phyloP scores from a whole-genome alignment of 768 basidiomycete genomes.

The Lactarius pseudohatsudake region DNA sequence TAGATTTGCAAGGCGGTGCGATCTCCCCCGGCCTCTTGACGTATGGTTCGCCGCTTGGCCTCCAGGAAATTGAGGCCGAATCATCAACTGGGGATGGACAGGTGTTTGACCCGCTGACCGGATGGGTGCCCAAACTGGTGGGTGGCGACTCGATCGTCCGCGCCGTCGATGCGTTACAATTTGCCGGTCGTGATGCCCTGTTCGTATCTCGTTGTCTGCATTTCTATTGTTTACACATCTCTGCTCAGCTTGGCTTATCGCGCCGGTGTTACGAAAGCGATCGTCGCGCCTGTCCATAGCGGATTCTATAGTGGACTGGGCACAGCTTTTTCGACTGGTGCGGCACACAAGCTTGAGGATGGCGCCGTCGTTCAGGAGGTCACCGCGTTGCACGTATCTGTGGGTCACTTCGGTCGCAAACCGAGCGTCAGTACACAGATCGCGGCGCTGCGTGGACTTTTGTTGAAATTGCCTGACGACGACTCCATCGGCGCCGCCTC shows the following conservation, averaged over 20 bases:
- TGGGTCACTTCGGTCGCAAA: conserved; percentile 45
- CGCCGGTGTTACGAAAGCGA: conserved; percentile 67
- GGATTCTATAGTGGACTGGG: conserved; percentile 66
- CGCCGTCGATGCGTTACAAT: conserved; percentile 74
- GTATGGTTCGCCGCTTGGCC: conserved; percentile 62
- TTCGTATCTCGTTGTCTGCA: conserved; percentile 33
- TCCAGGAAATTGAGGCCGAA: conserved; percentile 68
- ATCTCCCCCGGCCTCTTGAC: conserved; percentile 63
- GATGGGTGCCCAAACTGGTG: conserved; percentile 38
- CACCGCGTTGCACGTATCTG: conserved; percentile 63
- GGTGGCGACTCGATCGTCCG: conserved; percentile 44
- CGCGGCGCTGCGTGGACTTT: conserved; percentile 53
- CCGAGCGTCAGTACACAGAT: conserved; percentile 70
- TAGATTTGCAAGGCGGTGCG: conserved; percentile 68
- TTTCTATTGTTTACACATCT: conserved; percentile 15
- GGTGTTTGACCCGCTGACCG: conserved; percentile 47
- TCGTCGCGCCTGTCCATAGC: conserved; percentile 55
- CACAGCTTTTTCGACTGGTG: conserved; percentile 58
- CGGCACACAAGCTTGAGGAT: conserved; percentile 53
- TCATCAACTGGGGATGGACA: conserved; percentile 54
- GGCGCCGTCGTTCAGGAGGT: conserved; percentile 67
- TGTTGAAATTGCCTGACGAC: conserved; percentile 37
- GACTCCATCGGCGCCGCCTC: conserved; percentile 43
- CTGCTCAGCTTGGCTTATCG: conserved; percentile 64
- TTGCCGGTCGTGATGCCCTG: conserved; percentile 59